Evolutionary conservation across 106 monocot genomes (phyloP), one percentile per base, ranked within the genome.

Genomic region (Vanilla planifolia): DNA sequence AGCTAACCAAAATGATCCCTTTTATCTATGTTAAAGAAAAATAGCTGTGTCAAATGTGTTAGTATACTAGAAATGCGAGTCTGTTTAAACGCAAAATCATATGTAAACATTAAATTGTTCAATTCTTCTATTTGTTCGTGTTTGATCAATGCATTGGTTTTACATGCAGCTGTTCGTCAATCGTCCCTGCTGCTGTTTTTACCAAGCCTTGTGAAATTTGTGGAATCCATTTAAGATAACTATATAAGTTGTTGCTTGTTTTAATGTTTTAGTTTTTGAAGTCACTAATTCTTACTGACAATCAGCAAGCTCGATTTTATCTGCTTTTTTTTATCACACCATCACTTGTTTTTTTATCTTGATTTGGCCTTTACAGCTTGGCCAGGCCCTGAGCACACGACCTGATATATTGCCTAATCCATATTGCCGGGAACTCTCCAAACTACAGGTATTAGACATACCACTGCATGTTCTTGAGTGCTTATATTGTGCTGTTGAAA

Each of bases 401-500:
- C 74, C 90, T 64, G 96, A 96, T 82, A 91, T 96, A 44, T 72
- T 96, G 39, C 84, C 96, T 2, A 79, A 48, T 69, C 69, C 74
- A 44, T 96, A 96, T 64, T 96, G 96, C 64, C 76, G 73, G 46
- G 96, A 96, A 61, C 90, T 96, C 26, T 87, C 96, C 27, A 96
- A 91, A 50, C 51, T 96, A 68, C 96, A 91, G 87, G 96, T 91
- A 71, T 34, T 15, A 55, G 26, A 5, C 10, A 34, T 57, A 29
- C 27, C n/a, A 29, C 17, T 27, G 28, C 19, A 26, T 50, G 17
- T 7, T 47, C 8, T 50, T 50, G 50, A 50, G 22, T 50, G 22
- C 24, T 8, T 48, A 22, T 48, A 25, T 13, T 40, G 0, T 6
- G 39, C 13, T 8, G 39, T 40, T 13, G 26, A 25, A n/a, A n/a